Evolutionary conservation across 306 rosid species (phyloP).

Genomic region (Vigna mungo): DNA sequence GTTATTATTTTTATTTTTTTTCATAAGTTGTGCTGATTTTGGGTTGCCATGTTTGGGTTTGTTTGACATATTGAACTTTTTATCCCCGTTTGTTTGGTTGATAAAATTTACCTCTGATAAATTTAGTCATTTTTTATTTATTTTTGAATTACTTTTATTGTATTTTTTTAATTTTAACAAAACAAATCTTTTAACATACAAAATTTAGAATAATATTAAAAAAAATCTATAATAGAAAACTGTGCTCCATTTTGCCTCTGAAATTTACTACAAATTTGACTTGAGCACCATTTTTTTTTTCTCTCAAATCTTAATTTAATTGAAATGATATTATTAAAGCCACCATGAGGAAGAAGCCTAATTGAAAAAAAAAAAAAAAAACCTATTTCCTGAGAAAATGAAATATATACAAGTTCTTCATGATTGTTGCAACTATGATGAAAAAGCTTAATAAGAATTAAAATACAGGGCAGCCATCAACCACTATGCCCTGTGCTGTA

Average conservation of each 20-base stretch:
- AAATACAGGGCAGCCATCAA: slow-evolving; percentile 64
- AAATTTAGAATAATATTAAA: too few relatives aligned
- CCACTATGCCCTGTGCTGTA: slow-evolving; percentile 66
- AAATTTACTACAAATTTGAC: neutral
- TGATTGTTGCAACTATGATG: neutral
- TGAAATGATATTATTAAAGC: slow-evolving; percentile 3
- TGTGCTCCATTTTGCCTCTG: neutral
- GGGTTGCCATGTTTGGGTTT: too few relatives aligned
- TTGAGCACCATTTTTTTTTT: neutral
- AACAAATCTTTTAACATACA: too few relatives aligned
- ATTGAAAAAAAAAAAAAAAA: neutral
- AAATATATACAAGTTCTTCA: neutral
- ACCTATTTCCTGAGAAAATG: neutral
- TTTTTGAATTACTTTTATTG: too few relatives aligned
- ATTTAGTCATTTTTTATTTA: too few relatives aligned
- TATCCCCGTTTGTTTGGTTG: too few relatives aligned
- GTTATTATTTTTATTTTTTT: too few relatives aligned
- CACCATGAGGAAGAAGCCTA: neutral
- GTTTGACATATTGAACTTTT: too few relatives aligned
- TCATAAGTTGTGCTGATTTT: too few relatives aligned
- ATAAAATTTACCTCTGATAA: too few relatives aligned
- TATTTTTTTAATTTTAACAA: too few relatives aligned
- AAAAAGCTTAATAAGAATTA: neutral
- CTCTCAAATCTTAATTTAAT: neutral
- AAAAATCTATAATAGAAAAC: too few relatives aligned